A percentile compares a stretch with the other conserved stretches of the same genome.
Evolutionary conservation across 1,139 yeast genomes (phyloP).

Genomic region (Scheffersomyces titani): DNA sequence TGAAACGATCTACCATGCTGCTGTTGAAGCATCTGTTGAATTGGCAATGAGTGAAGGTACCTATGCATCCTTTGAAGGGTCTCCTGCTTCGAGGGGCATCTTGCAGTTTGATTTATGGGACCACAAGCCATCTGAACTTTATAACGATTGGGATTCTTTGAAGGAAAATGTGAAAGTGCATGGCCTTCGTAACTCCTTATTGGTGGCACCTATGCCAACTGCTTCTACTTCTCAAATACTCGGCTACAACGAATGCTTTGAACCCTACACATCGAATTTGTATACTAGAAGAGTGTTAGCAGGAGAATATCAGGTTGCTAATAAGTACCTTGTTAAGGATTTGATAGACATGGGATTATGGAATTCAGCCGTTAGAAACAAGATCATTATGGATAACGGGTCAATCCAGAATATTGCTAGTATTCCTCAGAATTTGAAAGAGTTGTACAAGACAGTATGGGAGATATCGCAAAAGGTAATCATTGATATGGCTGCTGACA

Average conservation of each 20-base stretch:
- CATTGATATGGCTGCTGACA: conserved; percentile 94
- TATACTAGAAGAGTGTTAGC: conserved; percentile 84
- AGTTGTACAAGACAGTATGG: conserved; percentile 92
- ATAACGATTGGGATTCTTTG: conserved; percentile 72
- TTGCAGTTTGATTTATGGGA: conserved; percentile 84
- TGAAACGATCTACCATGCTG: conserved; percentile 88
- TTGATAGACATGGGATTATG: conserved; percentile 82
- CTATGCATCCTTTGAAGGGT: conserved; percentile 69
- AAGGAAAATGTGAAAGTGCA: conserved; percentile 58
- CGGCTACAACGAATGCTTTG: conserved; percentile 90
- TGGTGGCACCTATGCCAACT: conserved; percentile 94
- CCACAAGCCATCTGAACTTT: conserved; percentile 66
- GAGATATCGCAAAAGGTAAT: conserved; percentile 87
- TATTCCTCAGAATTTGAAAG: conserved; percentile 77
- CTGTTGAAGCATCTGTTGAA: conserved; percentile 78
- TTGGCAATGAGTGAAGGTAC: conserved; percentile 66
- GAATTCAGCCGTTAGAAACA: conserved; percentile 79
- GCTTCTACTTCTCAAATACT: conserved; percentile 91
- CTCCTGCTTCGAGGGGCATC: conserved; percentile 80
- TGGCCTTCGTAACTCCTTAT: conserved; percentile 79
- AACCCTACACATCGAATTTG: conserved; percentile 86
- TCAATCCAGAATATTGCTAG: conserved; percentile 77
- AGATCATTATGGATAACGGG: conserved; percentile 78
- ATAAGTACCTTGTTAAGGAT: conserved; percentile 79
- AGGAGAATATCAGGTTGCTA: conserved; percentile 88